A percentile compares a stretch with the other conserved stretches of the same genome.
Evolutionary conservation across 2,329 filamentous ascomycete genomes (phyloP).

Genomic region (Arthrocladium fulminans): DNA sequence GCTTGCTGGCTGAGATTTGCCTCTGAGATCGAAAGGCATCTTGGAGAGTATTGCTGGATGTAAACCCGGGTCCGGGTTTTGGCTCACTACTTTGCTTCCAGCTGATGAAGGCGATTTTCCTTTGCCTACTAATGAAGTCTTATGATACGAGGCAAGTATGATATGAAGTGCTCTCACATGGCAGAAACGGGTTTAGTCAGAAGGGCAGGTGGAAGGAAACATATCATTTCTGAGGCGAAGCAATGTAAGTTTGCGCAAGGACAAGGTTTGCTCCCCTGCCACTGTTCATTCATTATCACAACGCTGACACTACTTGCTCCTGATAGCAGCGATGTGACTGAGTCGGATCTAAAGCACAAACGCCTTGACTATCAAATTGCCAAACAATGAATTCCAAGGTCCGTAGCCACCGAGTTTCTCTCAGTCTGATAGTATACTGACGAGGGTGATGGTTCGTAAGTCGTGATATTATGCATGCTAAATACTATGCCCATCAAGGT

Average conservation of each 20-base stretch:
- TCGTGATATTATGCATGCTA: not conserved
- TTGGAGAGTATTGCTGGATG: not conserved
- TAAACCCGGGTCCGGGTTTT: not conserved
- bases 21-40: not conserved
- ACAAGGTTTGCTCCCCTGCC: not conserved
- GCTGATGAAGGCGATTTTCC: not conserved
- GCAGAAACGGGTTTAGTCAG: not conserved
- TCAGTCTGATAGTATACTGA: not conserved
- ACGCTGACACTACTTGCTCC: not conserved
- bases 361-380: not conserved
- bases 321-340: not conserved
- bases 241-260: not conserved
- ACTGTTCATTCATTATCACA: not conserved
- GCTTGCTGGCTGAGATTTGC: not conserved
- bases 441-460: not conserved
- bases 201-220: not conserved
- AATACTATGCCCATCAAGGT: not conserved
- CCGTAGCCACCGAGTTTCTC: not conserved
- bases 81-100: not conserved
- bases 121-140: not conserved
- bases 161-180: not conserved
- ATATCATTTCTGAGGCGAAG: not conserved
- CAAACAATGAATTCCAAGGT: not conserved
- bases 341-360: not conserved
- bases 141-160: not conserved